phyloP scores from a whole-genome alignment of 345 rosid genomes.

The Eucalyptus sp. region DNA sequence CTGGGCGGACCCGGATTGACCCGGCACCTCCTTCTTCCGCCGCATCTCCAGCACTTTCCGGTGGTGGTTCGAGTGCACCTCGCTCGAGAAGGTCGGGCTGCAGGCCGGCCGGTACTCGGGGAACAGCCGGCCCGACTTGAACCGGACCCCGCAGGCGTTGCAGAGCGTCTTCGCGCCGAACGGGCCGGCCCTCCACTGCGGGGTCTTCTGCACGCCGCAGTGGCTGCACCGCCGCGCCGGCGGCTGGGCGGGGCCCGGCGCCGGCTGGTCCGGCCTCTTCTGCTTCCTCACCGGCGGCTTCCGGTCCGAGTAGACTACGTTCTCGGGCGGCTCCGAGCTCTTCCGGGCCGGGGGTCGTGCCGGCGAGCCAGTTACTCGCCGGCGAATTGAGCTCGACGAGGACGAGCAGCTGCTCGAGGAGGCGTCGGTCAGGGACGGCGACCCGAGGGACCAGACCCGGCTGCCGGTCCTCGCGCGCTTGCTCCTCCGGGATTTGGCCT shows the following conservation, averaged over 20 bases:
- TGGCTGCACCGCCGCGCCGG: slow-evolving; percentile 69
- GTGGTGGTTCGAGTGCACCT: slow-evolving; percentile 81
- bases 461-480: slow-evolving; percentile 53
- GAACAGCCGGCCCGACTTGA: slow-evolving; percentile 76
- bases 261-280: slow-evolving; percentile 6
- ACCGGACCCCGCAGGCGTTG: slow-evolving; percentile 91
- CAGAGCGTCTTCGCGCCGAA: slow-evolving; percentile 80
- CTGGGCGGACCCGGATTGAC: slow-evolving; percentile 15
- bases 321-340: neutral
- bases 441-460: slow-evolving; percentile 47
- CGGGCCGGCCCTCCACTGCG: slow-evolving; percentile 97
- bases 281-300: slow-evolving; percentile 17
- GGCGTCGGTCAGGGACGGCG: slow-evolving; percentile 37
- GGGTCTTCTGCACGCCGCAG: slow-evolving; percentile 87
- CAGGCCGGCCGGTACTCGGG: slow-evolving; percentile 93
- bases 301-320: neutral
- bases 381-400: slow-evolving; percentile 13
- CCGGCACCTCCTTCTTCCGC: slow-evolving; percentile 29
- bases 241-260: neutral
- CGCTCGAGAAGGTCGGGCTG: slow-evolving; percentile 77
- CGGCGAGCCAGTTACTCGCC: slow-evolving; percentile 16
- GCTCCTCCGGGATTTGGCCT: slow-evolving; percentile 81
- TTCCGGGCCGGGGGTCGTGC: neutral
- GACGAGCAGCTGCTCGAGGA: slow-evolving; percentile 36
- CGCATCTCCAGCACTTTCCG: slow-evolving; percentile 85